These are phyloP conservation scores for Aspergillus haitiensis DNA, from an alignment of 495 filamentous ascomycete genomes.

Conservation along the genomic window DNA sequence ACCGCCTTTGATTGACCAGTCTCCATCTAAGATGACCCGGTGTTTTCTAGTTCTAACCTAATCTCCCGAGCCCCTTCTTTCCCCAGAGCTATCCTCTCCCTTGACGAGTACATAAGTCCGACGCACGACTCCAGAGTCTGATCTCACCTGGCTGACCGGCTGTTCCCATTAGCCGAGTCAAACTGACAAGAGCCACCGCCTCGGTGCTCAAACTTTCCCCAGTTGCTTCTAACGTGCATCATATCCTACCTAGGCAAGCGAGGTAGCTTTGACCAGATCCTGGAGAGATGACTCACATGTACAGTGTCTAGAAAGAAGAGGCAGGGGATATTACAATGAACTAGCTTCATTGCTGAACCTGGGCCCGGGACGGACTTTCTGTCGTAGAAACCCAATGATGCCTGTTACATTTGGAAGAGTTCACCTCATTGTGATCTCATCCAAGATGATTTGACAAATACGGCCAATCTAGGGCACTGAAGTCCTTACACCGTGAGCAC, in stretches of 20 bases:
- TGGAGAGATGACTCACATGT: constrained; percentile 5
- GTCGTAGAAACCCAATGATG: background rate
- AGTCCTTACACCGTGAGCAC: background rate
- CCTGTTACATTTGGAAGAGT: background rate
- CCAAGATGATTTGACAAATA: background rate
- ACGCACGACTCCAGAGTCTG: background rate
- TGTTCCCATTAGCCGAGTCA: background rate
- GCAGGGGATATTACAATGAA: too few species aligned
- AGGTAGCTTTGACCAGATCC: background rate
- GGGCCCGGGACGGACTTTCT: background rate
- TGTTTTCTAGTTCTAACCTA: background rate
- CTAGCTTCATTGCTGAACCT: background rate
- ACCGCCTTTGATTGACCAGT: background rate
- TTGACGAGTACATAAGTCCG: constrained; percentile 2
- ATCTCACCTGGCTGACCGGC: background rate
- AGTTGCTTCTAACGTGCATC: background rate
- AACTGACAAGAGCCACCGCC: background rate
- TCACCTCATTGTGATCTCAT: background rate
- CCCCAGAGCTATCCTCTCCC: background rate
- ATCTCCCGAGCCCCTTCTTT: background rate
- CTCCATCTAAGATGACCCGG: background rate
- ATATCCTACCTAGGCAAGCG: background rate
- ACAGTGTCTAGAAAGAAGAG: background rate
- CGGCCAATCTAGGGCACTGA: background rate
- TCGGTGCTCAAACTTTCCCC: background rate